Conservation (phyloP, 352 stramenopile genomes). For the Phytophthora nicotianae region DNA sequence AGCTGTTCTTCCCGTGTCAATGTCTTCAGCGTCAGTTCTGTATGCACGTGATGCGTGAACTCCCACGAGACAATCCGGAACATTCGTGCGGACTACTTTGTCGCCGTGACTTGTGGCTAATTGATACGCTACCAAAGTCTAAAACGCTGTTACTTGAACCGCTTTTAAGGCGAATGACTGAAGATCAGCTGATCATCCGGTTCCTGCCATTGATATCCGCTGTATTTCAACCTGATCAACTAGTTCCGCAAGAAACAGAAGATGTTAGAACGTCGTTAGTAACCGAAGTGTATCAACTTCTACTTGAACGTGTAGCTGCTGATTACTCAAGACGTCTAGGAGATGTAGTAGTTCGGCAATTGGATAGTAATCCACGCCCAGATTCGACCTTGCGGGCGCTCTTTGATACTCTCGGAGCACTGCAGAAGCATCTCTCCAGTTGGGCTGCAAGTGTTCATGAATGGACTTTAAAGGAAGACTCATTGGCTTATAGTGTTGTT, state of each 20-base stretch:
- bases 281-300: constrained; percentile 28
- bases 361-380: not conserved
- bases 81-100: constrained; percentile 24
- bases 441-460: constrained; percentile 48
- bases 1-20: constrained; percentile 89
- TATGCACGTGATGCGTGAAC: constrained; percentile 39
- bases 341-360: constrained; percentile 4
- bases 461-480: constrained; percentile 13
- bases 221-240: not conserved
- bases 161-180: constrained; percentile 67
- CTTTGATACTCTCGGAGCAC: constrained; percentile 31
- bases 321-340: constrained; percentile 27
- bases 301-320: constrained; percentile 20
- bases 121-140: constrained; percentile 28
- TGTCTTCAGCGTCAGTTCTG: constrained; percentile 73
- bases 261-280: constrained; percentile 5
- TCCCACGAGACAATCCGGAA: constrained; percentile 4
- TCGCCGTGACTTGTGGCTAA: constrained; percentile 25
- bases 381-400: constrained; percentile 8
- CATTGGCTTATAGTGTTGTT: not conserved
- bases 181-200: constrained; percentile 57
- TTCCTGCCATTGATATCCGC: constrained; percentile 16
- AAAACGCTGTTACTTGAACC: constrained; percentile 53
- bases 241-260: constrained; percentile 1
- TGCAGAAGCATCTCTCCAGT: constrained; percentile 79